These are phyloP conservation scores for Coemansia sp. DNA, from an alignment of 192 early-diverging fungal species.

Conservation along the genomic window DNA sequence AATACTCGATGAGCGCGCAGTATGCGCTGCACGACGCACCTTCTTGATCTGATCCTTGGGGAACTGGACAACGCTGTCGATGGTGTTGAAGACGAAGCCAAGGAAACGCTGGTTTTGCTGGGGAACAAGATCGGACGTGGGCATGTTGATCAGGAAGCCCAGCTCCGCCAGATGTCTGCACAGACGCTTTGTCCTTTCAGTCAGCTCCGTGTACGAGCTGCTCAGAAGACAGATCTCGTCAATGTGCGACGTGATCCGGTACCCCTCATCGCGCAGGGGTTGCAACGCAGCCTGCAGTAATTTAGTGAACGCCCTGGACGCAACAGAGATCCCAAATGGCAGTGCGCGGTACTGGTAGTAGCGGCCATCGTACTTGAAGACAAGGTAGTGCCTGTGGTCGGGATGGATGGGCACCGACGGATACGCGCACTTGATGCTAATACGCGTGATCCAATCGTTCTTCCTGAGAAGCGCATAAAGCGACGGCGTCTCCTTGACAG, in stretches of 20 bases:
- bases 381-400: slow-evolving; percentile 43
- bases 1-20: slow-evolving; percentile 26
- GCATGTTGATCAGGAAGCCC: slow-evolving; percentile 46
- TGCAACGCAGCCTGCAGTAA: slow-evolving; percentile 47
- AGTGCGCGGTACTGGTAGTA: slow-evolving; percentile 54
- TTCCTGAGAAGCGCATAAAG: slow-evolving; percentile 31
- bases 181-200: slow-evolving; percentile 30
- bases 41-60: slow-evolving; percentile 53
- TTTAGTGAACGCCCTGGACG: slow-evolving; percentile 41
- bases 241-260: slow-evolving; percentile 45
- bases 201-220: slow-evolving; percentile 25
- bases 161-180: slow-evolving; percentile 39
- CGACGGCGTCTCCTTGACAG: slow-evolving; percentile 32
- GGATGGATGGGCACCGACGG: slow-evolving; percentile 48
- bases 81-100: slow-evolving; percentile 54
- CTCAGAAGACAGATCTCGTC: slow-evolving; percentile 51
- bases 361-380: slow-evolving; percentile 46
- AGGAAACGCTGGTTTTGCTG: slow-evolving; percentile 55
- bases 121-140: slow-evolving; percentile 43
- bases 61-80: slow-evolving; percentile 32
- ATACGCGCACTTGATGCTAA: slow-evolving; percentile 54
- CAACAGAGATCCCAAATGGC: slow-evolving; percentile 53
- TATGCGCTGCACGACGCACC: slow-evolving; percentile 45
- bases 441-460: slow-evolving; percentile 42
- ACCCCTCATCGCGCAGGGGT: slow-evolving; percentile 42